Percentiles rank a stretch among this genome's conserved stretches.
Evolutionary conservation across 2,329 filamentous ascomycete genomes (phyloP).

Genomic region (Pseudocercospora eumusae): DNA sequence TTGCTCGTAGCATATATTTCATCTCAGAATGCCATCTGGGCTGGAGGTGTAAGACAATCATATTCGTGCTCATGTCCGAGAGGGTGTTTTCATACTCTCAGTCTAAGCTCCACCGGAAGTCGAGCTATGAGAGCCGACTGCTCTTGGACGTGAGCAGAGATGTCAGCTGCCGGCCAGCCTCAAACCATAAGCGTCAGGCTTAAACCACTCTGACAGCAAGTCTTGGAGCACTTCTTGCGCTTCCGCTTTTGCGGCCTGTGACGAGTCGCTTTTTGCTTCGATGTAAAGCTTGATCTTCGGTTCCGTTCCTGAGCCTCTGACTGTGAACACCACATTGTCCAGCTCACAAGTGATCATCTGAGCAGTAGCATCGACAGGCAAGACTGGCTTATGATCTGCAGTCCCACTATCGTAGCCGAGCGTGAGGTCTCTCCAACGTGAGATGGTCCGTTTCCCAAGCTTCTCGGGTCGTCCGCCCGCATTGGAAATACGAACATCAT

Average conservation of each 20-base stretch:
- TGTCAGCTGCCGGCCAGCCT: neutral
- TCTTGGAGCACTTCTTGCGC: conserved; percentile 51
- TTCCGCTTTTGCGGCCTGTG: conserved; percentile 46
- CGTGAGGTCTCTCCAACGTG: conserved; percentile 64
- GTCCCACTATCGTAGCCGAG: conserved; percentile 61
- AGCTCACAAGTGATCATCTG: conserved; percentile 67
- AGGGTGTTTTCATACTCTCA: conserved; percentile 13
- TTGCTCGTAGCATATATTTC: neutral
- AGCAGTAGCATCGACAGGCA: conserved; percentile 58
- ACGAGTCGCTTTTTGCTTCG: conserved; percentile 49
- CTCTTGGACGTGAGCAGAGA: neutral
- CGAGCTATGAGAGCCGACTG: conserved; percentile 1
- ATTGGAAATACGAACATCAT: conserved; percentile 51
- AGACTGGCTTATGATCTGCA: conserved; percentile 52
- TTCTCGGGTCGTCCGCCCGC: conserved; percentile 26
- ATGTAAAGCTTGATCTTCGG: conserved; percentile 66
- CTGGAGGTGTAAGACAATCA: conserved; percentile 15
- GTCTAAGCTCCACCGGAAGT: conserved; percentile 12
- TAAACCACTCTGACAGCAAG: conserved; percentile 55
- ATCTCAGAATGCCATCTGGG: conserved; percentile 5
- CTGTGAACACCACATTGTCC: conserved; percentile 60
- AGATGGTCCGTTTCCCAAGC: conserved; percentile 56
- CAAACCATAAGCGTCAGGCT: conserved; percentile 33
- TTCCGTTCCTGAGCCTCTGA: conserved; percentile 64
- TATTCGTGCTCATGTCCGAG: conserved; percentile 9